Evolutionary conservation across 2,329 filamentous ascomycete genomes (phyloP).

Genomic region (Microcera coccophila): DNA sequence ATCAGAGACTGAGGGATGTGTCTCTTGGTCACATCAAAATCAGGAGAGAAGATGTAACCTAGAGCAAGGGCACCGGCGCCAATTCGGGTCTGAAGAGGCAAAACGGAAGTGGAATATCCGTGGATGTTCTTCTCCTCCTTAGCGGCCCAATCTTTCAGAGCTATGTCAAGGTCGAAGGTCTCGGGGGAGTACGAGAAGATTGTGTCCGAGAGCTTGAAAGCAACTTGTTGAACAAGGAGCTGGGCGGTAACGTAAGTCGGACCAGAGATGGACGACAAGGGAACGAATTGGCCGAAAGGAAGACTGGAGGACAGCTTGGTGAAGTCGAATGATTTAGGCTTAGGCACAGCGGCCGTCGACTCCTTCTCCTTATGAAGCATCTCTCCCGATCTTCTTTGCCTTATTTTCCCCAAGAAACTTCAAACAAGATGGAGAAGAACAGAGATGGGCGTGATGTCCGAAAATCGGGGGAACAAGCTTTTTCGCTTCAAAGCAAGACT

Average conservation of each 20-base stretch:
- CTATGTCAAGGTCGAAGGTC: conserved; percentile 84
- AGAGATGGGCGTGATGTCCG: conserved; percentile 9
- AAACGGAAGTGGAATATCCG: conserved; percentile 72
- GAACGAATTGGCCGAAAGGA: conserved; percentile 54
- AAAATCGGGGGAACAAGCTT: conserved; percentile 6
- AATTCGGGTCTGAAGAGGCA: conserved; percentile 78
- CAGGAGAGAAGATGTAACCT: conserved; percentile 95
- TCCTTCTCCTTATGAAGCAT: conserved; percentile 39
- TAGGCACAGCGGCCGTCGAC: conserved; percentile 27
- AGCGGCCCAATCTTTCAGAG: conserved; percentile 72
- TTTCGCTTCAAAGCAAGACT: conserved; percentile 12
- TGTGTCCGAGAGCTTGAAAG: conserved; percentile 93
- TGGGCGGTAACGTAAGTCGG: conserved; percentile 93
- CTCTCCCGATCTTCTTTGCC: conserved; percentile 5
- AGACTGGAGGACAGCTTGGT: conserved; percentile 49
- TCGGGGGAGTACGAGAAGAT: conserved; percentile 96
- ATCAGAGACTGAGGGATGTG: conserved; percentile 88
- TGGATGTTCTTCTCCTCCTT: conserved; percentile 72
- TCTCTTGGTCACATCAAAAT: conserved; percentile 88
- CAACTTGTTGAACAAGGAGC: conserved; percentile 90
- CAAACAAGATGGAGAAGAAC: not conserved
- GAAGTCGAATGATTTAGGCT: conserved; percentile 28
- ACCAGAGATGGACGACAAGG: conserved; percentile 65
- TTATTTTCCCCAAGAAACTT: not conserved
- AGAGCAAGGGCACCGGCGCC: conserved; percentile 89